Base-by-base conservation (phyloP, 805 yeast genomes). In the Sugiyamaella smithiae region DNA sequence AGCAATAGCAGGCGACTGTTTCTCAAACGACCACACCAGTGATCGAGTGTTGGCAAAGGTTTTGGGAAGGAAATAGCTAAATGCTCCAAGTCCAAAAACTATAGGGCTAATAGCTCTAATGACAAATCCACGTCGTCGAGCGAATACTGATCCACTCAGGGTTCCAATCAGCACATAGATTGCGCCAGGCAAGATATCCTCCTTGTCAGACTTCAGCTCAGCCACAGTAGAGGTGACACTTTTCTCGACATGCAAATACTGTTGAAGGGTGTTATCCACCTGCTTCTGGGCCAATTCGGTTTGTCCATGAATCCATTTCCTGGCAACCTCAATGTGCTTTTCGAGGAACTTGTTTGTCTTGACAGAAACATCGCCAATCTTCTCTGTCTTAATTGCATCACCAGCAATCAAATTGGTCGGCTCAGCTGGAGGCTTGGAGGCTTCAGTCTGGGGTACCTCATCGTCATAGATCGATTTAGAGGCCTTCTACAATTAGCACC, bases 111-210 rank as follows among this genome's bases (percentile, higher is more conserved):
- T 53, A 2, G 74, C 70, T 58, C 82, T 79, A 9, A 84, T 60
- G 1, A 82, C 45, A 19, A 82, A 55, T 49, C 80, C 80, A 50
- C 85, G 74, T 58, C 82, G 80, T 59, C 95, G 84, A 1, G 93
- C 79, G 43, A 82, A 58, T 45, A 88, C 82, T 40, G 84, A 76
- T 32, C 96, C 96, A 5, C 88, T 69, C 47, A 88, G 71, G 1
- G 80, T 75, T 11, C 88, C 89, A 24, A 87, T 77, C 7, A 80
- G 62, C 33, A 88, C 73, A 63, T 86, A 88, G 25, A 86, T 66
- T 2, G 81, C 67, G 54, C 84, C 84, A 11, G 96, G 93, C 43
- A 85, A 72, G 44, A 87, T 66, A 43, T 80, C 85, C 68, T 88
- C 96, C 36, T 73, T 67, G 57, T 71, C 78, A 52, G 77, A 73